Conservation (phyloP, 192 early-diverging fungal species). For the Coemansia sp. region DNA sequence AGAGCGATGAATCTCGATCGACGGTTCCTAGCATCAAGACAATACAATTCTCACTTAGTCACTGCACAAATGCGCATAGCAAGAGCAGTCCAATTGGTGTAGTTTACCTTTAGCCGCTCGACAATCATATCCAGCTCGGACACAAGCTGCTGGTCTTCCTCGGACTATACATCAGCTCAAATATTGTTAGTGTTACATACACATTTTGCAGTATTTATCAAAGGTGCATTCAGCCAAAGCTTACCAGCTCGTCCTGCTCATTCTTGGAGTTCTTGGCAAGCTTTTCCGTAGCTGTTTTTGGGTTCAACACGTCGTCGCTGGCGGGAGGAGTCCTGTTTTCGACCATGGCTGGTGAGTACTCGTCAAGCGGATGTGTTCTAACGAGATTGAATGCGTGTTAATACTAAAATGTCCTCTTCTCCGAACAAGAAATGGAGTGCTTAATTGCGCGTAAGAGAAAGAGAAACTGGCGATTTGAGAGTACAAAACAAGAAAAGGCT, state of each 20-base stretch:
- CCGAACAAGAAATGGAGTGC: not conserved
- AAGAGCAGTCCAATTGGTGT: not conserved
- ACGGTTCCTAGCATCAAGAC: conserved; percentile 52
- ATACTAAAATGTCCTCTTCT: not conserved
- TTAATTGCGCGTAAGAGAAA: not conserved
- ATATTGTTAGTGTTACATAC: not conserved
- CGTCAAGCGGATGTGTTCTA: conserved; percentile 1
- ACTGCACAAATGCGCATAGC: not conserved
- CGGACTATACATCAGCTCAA: conserved; percentile 65
- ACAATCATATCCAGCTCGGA: conserved; percentile 93
- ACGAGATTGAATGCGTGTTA: not conserved
- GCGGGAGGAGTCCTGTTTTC: not conserved
- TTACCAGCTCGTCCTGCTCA: conserved; percentile 56
- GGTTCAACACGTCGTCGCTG: conserved; percentile 45
- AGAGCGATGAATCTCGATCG: conserved; percentile 75
- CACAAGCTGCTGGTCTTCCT: conserved; percentile 95
- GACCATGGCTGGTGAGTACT: not conserved
- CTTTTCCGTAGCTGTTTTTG: conserved; percentile 51
- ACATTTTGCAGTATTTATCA: not conserved
- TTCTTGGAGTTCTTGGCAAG: conserved; percentile 55
- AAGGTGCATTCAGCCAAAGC: conserved; percentile 1
- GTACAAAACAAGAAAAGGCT: not conserved
- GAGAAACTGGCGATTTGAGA: not conserved
- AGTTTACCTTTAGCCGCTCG: conserved; percentile 79
- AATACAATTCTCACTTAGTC: not conserved